Conservation (phyloP, 1,139 yeast genomes). For the Candida albicans region DNA sequence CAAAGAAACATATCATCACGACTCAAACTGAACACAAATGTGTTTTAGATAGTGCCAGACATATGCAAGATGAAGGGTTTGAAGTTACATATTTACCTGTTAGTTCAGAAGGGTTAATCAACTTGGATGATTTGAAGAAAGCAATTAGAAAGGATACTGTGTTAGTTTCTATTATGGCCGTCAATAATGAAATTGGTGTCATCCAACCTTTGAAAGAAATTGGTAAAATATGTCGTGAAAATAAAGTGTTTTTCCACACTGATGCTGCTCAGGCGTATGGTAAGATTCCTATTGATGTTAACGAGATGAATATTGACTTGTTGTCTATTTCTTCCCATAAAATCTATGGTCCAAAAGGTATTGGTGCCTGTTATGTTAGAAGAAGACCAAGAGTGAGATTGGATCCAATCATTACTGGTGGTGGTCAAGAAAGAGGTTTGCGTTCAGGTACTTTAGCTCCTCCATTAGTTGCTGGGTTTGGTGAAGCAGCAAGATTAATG, state of each 20-base stretch:
- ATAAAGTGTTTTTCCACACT: conserved; percentile 96
- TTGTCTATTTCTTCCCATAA: conserved; percentile 95
- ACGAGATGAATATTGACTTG: conserved; percentile 88
- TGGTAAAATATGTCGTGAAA: conserved; percentile 79
- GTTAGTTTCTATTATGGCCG: conserved; percentile 95
- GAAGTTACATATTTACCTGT: conserved; percentile 95
- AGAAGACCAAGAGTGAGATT: conserved; percentile 98
- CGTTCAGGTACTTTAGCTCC: conserved; percentile 97
- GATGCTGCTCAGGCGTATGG: conserved; percentile 99
- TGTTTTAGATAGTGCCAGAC: conserved; percentile 93
- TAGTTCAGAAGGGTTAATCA: conserved; percentile 73
- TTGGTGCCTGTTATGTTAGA: conserved; percentile 93
- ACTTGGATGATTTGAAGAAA: conserved; percentile 71
- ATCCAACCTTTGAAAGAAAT: conserved; percentile 95
- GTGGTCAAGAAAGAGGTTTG: conserved; percentile 98
- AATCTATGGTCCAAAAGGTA: conserved; percentile 97
- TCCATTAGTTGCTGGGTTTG: conserved; percentile 92
- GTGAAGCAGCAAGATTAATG: conserved; percentile 93
- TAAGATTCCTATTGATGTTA: conserved; percentile 88
- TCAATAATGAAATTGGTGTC: conserved; percentile 97
- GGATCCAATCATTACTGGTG: conserved; percentile 94
- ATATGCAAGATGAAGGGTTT: conserved; percentile 93
- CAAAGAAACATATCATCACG: conserved; percentile 91
- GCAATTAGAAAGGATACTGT: conserved; percentile 91
- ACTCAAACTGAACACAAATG: conserved; percentile 98